A percentile compares a stretch with the other conserved stretches of the same genome.
These are phyloP conservation scores for Cardamine occulta DNA, from an alignment of 345 rosid species.

Conservation along the genomic window DNA sequence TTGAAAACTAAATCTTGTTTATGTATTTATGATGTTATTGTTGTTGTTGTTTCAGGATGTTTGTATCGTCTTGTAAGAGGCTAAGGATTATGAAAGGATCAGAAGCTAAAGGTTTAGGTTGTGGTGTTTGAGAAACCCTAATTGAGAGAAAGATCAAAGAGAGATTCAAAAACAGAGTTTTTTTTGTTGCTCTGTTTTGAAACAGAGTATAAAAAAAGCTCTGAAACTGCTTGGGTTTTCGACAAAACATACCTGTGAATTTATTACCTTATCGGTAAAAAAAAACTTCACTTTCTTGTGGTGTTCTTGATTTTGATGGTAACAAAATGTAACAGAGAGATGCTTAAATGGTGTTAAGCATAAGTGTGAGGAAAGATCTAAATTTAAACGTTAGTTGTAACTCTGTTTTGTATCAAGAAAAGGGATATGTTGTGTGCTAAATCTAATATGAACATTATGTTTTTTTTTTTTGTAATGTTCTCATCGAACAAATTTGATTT, in stretches of 20 bases:
- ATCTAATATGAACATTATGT: conserved; percentile 25
- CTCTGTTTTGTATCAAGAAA: conserved; percentile 26
- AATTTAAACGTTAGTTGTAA: conserved; percentile 28
- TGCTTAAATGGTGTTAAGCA: conserved; percentile 42
- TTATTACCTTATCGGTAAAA: conserved; percentile 30
- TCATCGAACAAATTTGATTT: conserved; percentile 1
- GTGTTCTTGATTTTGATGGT: conserved; percentile 39
- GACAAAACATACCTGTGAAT: conserved; percentile 26
- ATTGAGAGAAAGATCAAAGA: conserved; percentile 18
- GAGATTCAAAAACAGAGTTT: conserved; percentile 34
- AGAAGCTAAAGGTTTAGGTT: conserved; percentile 79
- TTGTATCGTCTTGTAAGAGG: conserved; percentile 84
- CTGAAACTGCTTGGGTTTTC: conserved; percentile 55
- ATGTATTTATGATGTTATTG: conserved; percentile 23
- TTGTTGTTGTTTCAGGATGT: conserved; percentile 65
- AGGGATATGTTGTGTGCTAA: conserved; percentile 12
- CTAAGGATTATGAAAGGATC: conserved; percentile 91
- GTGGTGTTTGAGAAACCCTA: conserved; percentile 51
- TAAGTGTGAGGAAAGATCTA: conserved; percentile 29
- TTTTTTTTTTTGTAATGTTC: conserved; percentile 8
- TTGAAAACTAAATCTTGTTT: neutral
- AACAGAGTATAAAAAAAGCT: conserved; percentile 8
- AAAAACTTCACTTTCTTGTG: conserved; percentile 31
- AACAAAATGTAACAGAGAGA: conserved; percentile 31
- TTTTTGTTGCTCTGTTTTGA: conserved; percentile 17